A percentile compares a stretch with the other conserved stretches of the same genome.
Evolutionary conservation across 2,329 filamentous ascomycete species (phyloP).

Genomic region (Aspergillus sp.): DNA sequence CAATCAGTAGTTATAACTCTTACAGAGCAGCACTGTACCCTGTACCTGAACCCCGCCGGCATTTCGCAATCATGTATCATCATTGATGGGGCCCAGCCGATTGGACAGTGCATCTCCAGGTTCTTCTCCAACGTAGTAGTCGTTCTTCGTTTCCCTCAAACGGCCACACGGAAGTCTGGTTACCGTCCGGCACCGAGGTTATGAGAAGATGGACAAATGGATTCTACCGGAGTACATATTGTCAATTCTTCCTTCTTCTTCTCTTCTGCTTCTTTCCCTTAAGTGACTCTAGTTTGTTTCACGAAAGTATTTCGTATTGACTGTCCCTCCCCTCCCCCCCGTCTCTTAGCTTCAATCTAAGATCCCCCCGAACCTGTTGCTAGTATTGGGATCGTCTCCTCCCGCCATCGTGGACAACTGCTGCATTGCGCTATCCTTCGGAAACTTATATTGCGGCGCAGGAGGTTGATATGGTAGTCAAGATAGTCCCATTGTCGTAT

Average conservation of each 20-base stretch:
- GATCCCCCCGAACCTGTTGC: neutral
- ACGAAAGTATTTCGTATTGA: no score
- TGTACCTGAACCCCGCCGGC: neutral
- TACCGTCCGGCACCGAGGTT: conserved; percentile 7
- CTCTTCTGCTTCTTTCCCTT: neutral
- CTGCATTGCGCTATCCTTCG: neutral
- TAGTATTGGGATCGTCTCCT: neutral
- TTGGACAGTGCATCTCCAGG: neutral
- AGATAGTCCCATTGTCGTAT: no score
- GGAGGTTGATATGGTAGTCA: neutral
- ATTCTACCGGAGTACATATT: neutral
- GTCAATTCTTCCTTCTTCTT: conserved; percentile 3
- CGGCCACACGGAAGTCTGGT: conserved; percentile 10
- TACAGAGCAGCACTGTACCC: no score
- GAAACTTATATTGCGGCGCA: neutral
- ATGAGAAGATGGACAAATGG: neutral
- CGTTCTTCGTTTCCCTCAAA: neutral
- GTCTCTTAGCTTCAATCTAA: no score
- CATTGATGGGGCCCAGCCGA: neutral
- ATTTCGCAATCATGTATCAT: neutral
- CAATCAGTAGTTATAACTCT: no score
- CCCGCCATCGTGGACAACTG: neutral
- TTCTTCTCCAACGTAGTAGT: neutral
- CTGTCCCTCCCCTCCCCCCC: no score
- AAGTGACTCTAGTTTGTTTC: no score